Percentiles rank a stretch among this genome's conserved stretches.
Conservation (phyloP, 257 asterid species). For the Knoxia roxburghii region DNA sequence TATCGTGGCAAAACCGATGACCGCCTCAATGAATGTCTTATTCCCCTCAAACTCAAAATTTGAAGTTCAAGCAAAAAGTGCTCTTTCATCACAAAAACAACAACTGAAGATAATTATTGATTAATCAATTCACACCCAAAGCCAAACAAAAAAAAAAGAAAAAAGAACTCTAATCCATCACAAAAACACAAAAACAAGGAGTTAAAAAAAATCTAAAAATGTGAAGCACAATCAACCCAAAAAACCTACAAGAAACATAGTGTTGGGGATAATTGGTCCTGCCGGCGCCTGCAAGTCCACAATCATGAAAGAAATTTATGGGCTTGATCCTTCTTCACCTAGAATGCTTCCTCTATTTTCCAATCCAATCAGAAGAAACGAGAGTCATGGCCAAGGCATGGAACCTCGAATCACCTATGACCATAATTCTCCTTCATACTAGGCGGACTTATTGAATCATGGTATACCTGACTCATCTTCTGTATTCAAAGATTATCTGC, state of each 20-base stretch:
- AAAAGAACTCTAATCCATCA: no score
- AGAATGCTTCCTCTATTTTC: conserved; percentile 93
- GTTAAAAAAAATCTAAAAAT: no score
- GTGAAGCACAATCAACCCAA: no score
- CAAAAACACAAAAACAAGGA: no score
- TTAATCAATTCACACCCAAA: no score
- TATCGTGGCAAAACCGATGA: not conserved
- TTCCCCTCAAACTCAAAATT: no score
- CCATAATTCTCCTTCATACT: conserved; percentile 87
- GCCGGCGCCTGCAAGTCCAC: conserved; percentile 92
- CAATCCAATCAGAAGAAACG: conserved; percentile 71
- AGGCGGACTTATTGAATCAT: conserved; percentile 86
- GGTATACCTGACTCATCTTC: conserved; percentile 92
- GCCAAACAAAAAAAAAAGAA: no score
- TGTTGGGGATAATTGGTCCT: conserved; percentile 91
- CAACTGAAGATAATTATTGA: no score
- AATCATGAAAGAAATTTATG: conserved; percentile 86
- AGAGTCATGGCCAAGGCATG: conserved; percentile 82
- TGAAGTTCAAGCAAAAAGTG: no score
- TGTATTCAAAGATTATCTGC: no score
- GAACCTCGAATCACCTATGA: conserved; percentile 88
- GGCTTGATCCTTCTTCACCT: conserved; percentile 74
- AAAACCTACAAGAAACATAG: no score
- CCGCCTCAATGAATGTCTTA: not conserved
- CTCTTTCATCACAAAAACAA: no score